Percentiles rank a stretch among this genome's conserved stretches.
Evolutionary conservation across 2,329 filamentous ascomycete genomes (phyloP).

Genomic region (Aspergillus fijiensis): DNA sequence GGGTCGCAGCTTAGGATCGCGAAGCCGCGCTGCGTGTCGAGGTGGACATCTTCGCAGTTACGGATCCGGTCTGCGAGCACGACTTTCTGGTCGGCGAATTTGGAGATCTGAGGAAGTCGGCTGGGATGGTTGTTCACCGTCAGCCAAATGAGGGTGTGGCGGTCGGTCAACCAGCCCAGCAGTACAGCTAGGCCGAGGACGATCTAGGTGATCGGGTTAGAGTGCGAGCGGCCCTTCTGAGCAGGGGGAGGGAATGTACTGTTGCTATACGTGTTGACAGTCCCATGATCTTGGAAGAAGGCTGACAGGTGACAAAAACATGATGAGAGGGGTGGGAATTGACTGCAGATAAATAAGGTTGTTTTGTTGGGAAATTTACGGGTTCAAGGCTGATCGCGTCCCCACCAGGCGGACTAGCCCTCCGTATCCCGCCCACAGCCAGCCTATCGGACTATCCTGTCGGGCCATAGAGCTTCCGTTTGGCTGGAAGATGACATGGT

Average conservation of each 20-base stretch:
- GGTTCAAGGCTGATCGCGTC: not conserved
- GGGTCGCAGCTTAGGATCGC: slow-evolving; percentile 14
- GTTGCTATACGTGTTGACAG: not conserved
- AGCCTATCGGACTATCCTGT: not conserved
- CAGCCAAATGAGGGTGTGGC: not conserved
- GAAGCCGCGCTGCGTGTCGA: slow-evolving; percentile 7
- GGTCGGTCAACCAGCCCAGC: not conserved
- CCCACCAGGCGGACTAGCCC: not conserved
- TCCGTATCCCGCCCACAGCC: no score
- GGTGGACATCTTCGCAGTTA: slow-evolving; percentile 19
- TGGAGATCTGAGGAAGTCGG: slow-evolving; percentile 9
- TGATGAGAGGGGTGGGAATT: not conserved
- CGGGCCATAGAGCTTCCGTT: not conserved
- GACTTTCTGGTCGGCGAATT: slow-evolving; percentile 4
- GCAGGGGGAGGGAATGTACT: not conserved
- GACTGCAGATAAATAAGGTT: not conserved
- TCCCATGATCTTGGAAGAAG: not conserved
- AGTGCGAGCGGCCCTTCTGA: not conserved
- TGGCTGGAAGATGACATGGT: not conserved
- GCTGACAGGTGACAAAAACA: not conserved
- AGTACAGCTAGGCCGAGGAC: not conserved
- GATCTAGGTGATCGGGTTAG: not conserved
- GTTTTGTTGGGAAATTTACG: not conserved
- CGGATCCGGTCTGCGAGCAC: slow-evolving; percentile 16
- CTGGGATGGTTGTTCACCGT: slow-evolving; percentile 13